Evolutionary conservation across 192 early-diverging fungal genomes (phyloP).

Genomic region (Podila epigama): DNA sequence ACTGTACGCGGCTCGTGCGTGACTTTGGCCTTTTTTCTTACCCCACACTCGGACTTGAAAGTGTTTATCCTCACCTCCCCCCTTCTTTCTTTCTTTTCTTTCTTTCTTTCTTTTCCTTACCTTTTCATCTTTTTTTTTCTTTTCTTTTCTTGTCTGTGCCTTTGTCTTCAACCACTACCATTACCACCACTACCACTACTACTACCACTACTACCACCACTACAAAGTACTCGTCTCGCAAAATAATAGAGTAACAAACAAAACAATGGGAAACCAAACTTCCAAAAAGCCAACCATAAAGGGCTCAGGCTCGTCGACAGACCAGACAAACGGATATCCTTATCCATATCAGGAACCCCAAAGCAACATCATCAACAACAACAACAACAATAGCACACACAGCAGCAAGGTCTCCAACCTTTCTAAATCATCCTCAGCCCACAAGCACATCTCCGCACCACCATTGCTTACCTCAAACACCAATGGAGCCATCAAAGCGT

Average conservation of each 20-base stretch:
- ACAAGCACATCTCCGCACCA: not conserved
- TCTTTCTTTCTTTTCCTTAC: not conserved
- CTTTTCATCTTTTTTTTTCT: not conserved
- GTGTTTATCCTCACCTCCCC: too few species aligned
- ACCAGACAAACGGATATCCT: not conserved
- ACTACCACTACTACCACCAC: not conserved
- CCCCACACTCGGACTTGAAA: too few species aligned
- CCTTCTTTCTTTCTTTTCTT: not conserved
- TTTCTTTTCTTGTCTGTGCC: not conserved
- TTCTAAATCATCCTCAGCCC: not conserved
- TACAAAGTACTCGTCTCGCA: too few species aligned
- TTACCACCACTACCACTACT: not conserved
- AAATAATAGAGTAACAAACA: not conserved
- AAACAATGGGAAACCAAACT: not conserved
- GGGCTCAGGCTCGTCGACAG: not conserved
- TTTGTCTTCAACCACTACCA: not conserved
- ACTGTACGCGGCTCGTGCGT: too few species aligned
- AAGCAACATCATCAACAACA: too few species aligned
- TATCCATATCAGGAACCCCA: not conserved
- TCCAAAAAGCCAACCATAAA: not conserved
- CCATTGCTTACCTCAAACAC: not conserved
- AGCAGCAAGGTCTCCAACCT: constrained; percentile 1
- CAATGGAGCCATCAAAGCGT: not conserved
- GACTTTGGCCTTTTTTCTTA: too few species aligned
- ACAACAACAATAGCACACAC: not conserved